A percentile compares a stretch with the other conserved stretches of the same genome.
These are phyloP conservation scores for Caulochytrium protostelioides DNA, from an alignment of 371 early-diverging fungal species.

Conservation along the genomic window DNA sequence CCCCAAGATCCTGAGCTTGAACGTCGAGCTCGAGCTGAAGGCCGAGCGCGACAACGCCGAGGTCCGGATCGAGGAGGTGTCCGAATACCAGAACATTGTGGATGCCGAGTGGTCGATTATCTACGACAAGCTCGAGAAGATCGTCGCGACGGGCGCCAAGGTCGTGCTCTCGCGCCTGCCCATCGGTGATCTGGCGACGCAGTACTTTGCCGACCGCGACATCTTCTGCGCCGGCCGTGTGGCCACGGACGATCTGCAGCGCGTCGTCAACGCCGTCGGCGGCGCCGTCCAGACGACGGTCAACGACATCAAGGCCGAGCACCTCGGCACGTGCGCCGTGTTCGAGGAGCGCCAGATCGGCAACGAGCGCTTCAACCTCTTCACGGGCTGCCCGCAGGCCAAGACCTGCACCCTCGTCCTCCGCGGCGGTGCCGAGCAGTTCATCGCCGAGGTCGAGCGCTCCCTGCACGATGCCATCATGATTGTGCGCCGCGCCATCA, in stretches of 20 bases:
- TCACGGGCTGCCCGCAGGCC: slow-evolving; percentile 73
- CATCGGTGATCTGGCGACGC: slow-evolving; percentile 99
- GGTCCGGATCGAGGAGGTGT: slow-evolving; percentile 86
- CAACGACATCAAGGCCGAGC: slow-evolving; percentile 55
- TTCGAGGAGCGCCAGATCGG: slow-evolving; percentile 99
- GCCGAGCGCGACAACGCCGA: slow-evolving; percentile 99
- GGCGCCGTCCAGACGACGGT: slow-evolving; percentile 81
- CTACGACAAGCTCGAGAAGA: slow-evolving; percentile 93
- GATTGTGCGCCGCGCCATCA: slow-evolving; percentile 92
- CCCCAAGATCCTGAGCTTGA: slow-evolving; percentile 86
- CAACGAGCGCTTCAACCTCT: slow-evolving; percentile 92
- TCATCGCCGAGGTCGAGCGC: slow-evolving; percentile 98
- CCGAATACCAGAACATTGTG: slow-evolving; percentile 97
- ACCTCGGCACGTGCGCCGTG: slow-evolving; percentile 67
- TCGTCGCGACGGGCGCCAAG: slow-evolving; percentile 94
- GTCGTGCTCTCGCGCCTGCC: slow-evolving; percentile 97
- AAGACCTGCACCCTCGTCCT: slow-evolving; percentile 93
- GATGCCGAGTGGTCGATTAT: slow-evolving; percentile 99
- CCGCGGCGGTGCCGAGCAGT: slow-evolving; percentile 97
- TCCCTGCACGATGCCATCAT: slow-evolving; percentile 97
- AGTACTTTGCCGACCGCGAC: slow-evolving; percentile 98
- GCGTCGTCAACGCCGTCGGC: slow-evolving; percentile 90
- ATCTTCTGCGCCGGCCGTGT: slow-evolving; percentile 99
- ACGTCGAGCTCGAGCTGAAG: slow-evolving; percentile 98
- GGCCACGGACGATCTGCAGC: slow-evolving; percentile 70